Base-by-base conservation (phyloP, 2,329 filamentous ascomycete species). In the Salinomyces thailandicus region DNA sequence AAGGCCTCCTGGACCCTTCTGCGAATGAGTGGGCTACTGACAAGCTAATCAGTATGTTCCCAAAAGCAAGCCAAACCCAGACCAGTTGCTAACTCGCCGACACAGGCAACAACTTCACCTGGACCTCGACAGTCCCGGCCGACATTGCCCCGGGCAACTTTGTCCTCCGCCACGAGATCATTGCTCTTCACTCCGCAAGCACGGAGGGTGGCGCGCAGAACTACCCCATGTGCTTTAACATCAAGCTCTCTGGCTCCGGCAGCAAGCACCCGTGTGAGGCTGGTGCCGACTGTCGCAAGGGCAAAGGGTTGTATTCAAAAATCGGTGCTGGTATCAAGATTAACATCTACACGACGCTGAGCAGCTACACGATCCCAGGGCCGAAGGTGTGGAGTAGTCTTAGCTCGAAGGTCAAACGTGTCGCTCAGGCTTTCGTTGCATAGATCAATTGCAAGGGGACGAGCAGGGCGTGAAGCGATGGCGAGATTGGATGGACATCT, bases 101-200 rank as follows among this genome's bases (percentile, higher is more conserved):
- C 14, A 13, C 14, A 30, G 58, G 62, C 33, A 66, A 64, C 50
- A 61, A 62, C 43, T 60, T 66, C 33, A 61, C 62, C 33, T 69
- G 71, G 24, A 54, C 59, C 35, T 67, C 73, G 40, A 65, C 61
- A n/a, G 20, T 35, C 31, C 30, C 31, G 12, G 17, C 30, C 9
- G 64, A 77, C 35, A 64, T 64, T 16, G 27, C 27, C 22, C 55
- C 70, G 5, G 75, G 75, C 14, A 66, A 75, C 49, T 77, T 77
- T 51, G 68, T 78, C 38, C 63, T 76, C 8, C 68, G 74, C 13
- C 70, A 73, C 36, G 74, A 77, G 61, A 64, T 72, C 36, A 68
- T 80, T 35, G 76, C 71, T 16, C 72, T 80, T 35, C 76, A 80
- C 62, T 61, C 61, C 18, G 69, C 62, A 11, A 62, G 58, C 3